A percentile compares a stretch with the other conserved stretches of the same genome.
Conservation (phyloP, 805 yeast genomes). For the Helenozyma rhizophorensis region DNA sequence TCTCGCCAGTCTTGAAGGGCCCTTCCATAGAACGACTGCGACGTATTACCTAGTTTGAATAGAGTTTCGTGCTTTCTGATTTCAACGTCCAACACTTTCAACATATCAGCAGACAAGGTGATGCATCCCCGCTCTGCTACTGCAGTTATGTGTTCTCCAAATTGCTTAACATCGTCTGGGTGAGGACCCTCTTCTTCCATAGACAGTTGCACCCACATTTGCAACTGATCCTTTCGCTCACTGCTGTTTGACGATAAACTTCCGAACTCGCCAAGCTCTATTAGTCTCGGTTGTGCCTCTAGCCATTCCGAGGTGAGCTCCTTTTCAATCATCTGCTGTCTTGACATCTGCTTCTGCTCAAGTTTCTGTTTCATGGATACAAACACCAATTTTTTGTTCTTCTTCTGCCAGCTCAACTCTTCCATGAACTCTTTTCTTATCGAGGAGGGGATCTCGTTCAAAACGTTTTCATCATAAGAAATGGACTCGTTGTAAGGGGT, state of each 20-base stretch:
- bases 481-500: constrained; percentile 19
- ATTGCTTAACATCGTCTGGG: constrained; percentile 11
- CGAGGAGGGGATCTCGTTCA: constrained; percentile 37
- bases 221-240: constrained; percentile 7
- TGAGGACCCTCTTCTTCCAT: constrained; percentile 13
- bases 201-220: constrained; percentile 11
- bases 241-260: constrained; percentile 2
- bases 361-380: constrained; percentile 27
- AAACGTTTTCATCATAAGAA: constrained; percentile 32
- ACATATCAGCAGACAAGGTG: constrained; percentile 4
- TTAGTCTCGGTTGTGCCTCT: constrained; percentile 3
- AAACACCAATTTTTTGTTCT: constrained; percentile 21
- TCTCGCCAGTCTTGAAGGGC: constrained; percentile 21
- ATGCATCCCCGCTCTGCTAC: constrained; percentile 4
- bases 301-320: constrained; percentile 12
- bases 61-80: constrained; percentile 3
- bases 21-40: background rate
- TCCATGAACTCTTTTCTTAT: constrained; percentile 32
- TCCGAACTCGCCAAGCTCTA: constrained; percentile 1
- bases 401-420: constrained; percentile 28
- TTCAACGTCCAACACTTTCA: constrained; percentile 3
- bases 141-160: constrained; percentile 4
- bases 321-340: constrained; percentile 3
- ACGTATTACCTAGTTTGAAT: constrained; percentile 6
- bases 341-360: constrained; percentile 4